Base-by-base conservation (phyloP, 2,329 filamentous ascomycete species). In the Bimuria novae-zelandiae region DNA sequence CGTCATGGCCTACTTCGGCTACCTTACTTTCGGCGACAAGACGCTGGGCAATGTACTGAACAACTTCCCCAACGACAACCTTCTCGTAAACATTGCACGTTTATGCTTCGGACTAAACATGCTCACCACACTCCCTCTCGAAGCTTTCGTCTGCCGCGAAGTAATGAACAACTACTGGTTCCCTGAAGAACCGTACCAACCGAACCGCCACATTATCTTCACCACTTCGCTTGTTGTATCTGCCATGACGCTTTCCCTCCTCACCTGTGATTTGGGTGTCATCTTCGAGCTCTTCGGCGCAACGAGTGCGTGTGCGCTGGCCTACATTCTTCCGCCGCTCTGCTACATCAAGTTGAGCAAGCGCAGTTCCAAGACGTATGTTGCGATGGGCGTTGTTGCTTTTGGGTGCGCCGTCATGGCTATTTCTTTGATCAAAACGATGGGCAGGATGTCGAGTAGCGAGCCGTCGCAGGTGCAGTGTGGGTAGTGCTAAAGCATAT, bases 31-130 rank as follows among this genome's bases (percentile, higher is more conserved):
- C 69, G 93, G 94, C 57, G 90, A 93, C 75, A 85, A 87, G 67
- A 99, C 94, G 3, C 81, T 92, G 62, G 94, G 94, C 70, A 99
- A 99, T 73, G 91, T 99, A 47, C 86, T 99, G 65, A 99, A 99
- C 80, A 99, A 99, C 77, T 97, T 99, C 70, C 89, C 92, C 1
- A 81, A 86, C 17, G 86, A 95, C 75, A 97, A 96, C 75, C 82
- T 88, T 63, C 88, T 97, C 85, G 92, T 97, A 70, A 97, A 97
- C 75, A 82, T 99, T 53, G 94, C 94, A 19, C 88, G 94, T 48
- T 82, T 99, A 45, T 97, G 91, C 76, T 97, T 99, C 70, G 94
- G 94, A 1, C 83, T 99, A 61, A 99, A 99, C 80, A 99, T 99
- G 94, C 85, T 99, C 66, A 97, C 94, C 12, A 97, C 94, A 1